Evolutionary conservation across 805 yeast species (phyloP).

Genomic region (Babjeviella inositovora): DNA sequence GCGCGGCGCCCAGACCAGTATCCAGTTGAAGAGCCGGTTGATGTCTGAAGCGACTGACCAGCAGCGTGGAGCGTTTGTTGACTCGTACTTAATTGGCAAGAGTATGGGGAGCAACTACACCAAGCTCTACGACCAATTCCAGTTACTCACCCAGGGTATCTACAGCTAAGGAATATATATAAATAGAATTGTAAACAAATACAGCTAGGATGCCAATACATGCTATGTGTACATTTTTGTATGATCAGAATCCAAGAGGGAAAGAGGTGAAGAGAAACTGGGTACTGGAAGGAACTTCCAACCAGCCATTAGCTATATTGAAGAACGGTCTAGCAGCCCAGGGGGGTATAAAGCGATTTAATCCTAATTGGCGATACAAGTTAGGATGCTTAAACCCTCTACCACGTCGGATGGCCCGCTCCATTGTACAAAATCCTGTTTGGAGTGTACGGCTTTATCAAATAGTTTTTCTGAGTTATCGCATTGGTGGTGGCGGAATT

Average conservation of each 20-base stretch:
- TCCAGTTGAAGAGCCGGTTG: conserved; percentile 64
- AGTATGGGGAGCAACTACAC: conserved; percentile 84
- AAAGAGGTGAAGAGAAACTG: no score
- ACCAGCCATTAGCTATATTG: no score
- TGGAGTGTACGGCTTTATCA: conserved; percentile 4
- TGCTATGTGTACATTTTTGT: no score
- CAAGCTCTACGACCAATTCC: conserved; percentile 88
- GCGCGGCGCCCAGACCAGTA: conserved; percentile 73
- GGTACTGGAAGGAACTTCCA: no score
- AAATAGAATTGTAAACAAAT: no score
- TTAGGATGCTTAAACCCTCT: no score
- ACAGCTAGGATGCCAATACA: no score
- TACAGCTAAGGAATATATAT: conserved; percentile 45
- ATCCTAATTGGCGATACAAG: no score
- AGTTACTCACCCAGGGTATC: conserved; percentile 88
- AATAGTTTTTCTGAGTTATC: conserved; percentile 1
- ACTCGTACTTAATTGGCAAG: conserved; percentile 55
- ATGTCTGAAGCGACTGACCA: conserved; percentile 60
- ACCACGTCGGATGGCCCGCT: no score
- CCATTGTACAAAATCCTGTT: conserved; percentile 7
- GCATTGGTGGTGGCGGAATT: conserved; percentile 1
- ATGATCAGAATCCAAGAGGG: no score
- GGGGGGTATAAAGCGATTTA: no score
- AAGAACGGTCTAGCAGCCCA: no score
- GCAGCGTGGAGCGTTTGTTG: conserved; percentile 70